A percentile compares a stretch with the other conserved stretches of the same genome.
Evolutionary conservation across 225 moss, liverwort and hornwort species (phyloP).

Genomic region (Thuidium tamariscinum): DNA sequence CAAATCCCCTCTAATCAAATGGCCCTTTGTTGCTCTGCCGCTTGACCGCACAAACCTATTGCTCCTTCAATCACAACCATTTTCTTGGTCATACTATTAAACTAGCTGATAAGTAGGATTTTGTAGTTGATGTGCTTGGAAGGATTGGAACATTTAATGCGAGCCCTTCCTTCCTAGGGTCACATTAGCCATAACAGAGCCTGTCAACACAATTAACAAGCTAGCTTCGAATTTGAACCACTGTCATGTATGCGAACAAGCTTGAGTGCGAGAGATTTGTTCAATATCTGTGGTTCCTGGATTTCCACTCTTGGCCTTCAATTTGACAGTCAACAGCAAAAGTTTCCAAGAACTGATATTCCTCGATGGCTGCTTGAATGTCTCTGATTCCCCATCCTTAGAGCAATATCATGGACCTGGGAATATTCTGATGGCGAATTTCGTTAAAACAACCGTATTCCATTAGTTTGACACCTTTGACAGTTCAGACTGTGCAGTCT

Average conservation of each 20-base stretch:
- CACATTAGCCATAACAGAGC: background rate
- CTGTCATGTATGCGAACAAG: background rate
- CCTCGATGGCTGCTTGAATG: background rate
- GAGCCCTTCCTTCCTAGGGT: no score
- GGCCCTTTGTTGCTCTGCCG: background rate
- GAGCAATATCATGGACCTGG: background rate
- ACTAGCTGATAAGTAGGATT: background rate
- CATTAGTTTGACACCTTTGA: no score
- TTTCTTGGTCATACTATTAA: background rate
- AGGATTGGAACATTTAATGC: background rate
- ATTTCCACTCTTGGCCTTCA: background rate
- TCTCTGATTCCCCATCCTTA: background rate
- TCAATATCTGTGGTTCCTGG: background rate
- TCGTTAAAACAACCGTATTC: no score
- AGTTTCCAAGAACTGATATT: no score
- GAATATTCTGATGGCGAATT: no score
- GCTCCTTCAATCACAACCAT: background rate
- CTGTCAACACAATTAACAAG: background rate
- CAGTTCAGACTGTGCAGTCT: no score
- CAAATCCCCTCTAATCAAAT: no score
- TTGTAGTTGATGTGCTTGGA: background rate
- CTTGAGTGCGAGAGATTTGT: background rate
- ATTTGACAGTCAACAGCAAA: background rate
- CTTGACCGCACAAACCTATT: background rate
- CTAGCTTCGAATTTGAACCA: background rate